These are phyloP conservation scores for Zygosaccharomyces bisporus DNA, from an alignment of 805 yeast species.

Conservation along the genomic window DNA sequence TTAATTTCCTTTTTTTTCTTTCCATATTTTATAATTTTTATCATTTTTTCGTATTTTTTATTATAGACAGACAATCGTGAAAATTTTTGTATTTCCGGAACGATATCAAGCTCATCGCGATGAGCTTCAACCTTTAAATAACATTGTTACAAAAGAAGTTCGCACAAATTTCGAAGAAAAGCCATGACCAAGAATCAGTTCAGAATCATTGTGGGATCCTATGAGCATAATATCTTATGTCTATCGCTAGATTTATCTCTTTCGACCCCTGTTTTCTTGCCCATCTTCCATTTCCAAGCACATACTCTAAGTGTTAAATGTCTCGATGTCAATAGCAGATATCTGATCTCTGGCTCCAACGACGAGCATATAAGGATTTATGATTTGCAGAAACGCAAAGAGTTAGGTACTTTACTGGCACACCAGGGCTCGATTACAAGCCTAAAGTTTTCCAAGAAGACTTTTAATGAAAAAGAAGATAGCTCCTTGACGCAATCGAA, in stretches of 20 bases:
- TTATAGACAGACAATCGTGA: not conserved
- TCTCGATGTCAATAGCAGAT: slow-evolving; percentile 76
- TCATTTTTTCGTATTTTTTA: not conserved
- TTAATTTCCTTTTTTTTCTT: not conserved
- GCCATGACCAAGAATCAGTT: slow-evolving; percentile 42
- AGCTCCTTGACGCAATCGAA: slow-evolving; percentile 23
- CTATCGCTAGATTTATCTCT: slow-evolving; percentile 62
- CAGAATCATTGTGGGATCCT: slow-evolving; percentile 88
- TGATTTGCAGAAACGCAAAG: slow-evolving; percentile 90
- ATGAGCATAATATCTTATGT: slow-evolving; percentile 89
- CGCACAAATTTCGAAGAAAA: too few species aligned
- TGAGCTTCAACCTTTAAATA: slow-evolving; percentile 5
- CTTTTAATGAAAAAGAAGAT: slow-evolving; percentile 20
- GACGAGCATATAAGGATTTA: slow-evolving; percentile 94
- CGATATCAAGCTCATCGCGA: slow-evolving; percentile 7
- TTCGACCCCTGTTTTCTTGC: slow-evolving; percentile 67
- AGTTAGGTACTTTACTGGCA: slow-evolving; percentile 81
- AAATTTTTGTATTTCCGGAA: not conserved
- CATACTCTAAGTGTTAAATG: slow-evolving; percentile 86
- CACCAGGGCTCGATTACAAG: slow-evolving; percentile 87
- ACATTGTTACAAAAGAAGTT: not conserved
- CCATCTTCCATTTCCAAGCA: slow-evolving; percentile 94
- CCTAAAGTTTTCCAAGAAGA: slow-evolving; percentile 63
- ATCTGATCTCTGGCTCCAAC: slow-evolving; percentile 88
- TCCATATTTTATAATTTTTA: not conserved